Base-by-base conservation (phyloP, 345 rosid species). In the Lumnitzera littorea region DNA sequence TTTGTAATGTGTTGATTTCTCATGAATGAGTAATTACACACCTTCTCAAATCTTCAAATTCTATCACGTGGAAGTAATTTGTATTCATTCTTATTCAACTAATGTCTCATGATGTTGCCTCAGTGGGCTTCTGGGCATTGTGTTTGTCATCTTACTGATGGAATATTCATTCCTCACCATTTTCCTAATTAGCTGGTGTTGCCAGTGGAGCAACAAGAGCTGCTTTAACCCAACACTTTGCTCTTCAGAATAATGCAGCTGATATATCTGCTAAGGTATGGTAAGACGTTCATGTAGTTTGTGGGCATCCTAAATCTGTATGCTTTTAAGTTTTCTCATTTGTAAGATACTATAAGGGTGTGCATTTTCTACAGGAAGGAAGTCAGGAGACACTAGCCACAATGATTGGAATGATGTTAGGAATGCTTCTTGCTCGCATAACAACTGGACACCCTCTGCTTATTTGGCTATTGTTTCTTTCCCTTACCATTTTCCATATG, bases 201-300 rank as follows among this genome's bases (percentile, higher is more conserved):
- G 98, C 96, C 58, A 88, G 96, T 75, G 98, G 98, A 77, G 95
- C 98, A 52, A 91, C 98, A 46, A 83, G 98, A 80, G 98, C 98
- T 72, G 98, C 98, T 63, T 72, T 91, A 71, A 89, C 98, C 51
- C 98, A 91, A 62, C 98, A 91, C 71, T 91, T 91, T 73, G 91
- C 98, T 51, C 98, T 89, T 55, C 95, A 87, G 74, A 89, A 80
- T 41, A 91, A 91, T 83, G 98, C 91, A 17, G 98, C 96, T 0
- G 96, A 91, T 76, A 91, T 89, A 68, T 83, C 96, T 67, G 96
- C 96, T 23, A 91, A 91, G 85, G 96, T 87, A 76, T 56, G 57
- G 29, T 57, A 31, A 27, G 60, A 36, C 43, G 7, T 63, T 70
- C 56, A 50, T 53, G 65, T 16, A 56, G 59, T 68, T 51, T 55